Conservation (phyloP, 2,329 filamentous ascomycete genomes). For the Atkinsonella hypoxylon region DNA sequence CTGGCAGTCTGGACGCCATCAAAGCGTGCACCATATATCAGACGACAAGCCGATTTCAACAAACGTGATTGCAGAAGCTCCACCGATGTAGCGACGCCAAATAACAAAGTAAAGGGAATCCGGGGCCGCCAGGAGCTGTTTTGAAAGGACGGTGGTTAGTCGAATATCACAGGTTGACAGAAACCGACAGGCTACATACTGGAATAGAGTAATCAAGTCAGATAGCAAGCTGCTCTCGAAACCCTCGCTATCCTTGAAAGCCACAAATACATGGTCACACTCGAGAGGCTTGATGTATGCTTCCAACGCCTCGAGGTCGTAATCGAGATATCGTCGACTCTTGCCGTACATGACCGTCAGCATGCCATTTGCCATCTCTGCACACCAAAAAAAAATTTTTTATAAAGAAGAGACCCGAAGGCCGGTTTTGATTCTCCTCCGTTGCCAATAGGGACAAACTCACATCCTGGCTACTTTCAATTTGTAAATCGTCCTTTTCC, state of each 20-base stretch:
- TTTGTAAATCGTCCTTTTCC: slow-evolving; percentile 43
- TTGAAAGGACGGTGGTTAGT: background rate
- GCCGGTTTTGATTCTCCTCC: background rate
- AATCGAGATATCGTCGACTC: slow-evolving; percentile 59
- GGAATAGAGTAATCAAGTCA: slow-evolving; percentile 57
- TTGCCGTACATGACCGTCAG: slow-evolving; percentile 14
- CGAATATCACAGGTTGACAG: background rate
- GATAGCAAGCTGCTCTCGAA: slow-evolving; percentile 64
- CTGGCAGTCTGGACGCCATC: slow-evolving; percentile 63
- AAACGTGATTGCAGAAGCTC: slow-evolving; percentile 68
- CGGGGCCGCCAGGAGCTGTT: slow-evolving; percentile 55
- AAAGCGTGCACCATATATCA: slow-evolving; percentile 60
- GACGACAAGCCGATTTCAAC: slow-evolving; percentile 53
- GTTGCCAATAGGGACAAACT: slow-evolving; percentile 11
- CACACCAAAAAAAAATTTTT: too few relatives aligned
- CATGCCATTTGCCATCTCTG: background rate
- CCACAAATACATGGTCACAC: slow-evolving; percentile 52
- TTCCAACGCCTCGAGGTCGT: slow-evolving; percentile 62
- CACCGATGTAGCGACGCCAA: slow-evolving; percentile 71
- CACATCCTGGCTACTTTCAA: slow-evolving; percentile 35
- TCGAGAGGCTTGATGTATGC: slow-evolving; percentile 42
- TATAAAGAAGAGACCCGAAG: background rate
- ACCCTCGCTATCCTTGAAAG: slow-evolving; percentile 72
- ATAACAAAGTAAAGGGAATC: slow-evolving; percentile 64
- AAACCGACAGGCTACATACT: slow-evolving; percentile 31